Percentiles rank a stretch among this genome's conserved stretches.
phyloP scores from a whole-genome alignment of 305 asterid species.

The Lippia alba region DNA sequence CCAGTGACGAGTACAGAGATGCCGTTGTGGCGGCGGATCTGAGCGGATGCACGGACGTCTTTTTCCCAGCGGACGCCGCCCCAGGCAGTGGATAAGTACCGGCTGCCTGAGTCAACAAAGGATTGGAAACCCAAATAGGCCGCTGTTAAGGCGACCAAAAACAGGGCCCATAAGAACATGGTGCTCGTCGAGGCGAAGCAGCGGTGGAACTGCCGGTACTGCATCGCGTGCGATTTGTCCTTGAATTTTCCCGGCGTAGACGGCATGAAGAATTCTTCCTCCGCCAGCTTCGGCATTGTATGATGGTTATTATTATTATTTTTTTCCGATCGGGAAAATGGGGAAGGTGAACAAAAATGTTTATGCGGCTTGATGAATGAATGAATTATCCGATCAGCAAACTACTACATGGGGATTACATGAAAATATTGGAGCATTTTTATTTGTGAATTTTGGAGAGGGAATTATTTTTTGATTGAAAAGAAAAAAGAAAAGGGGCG shows the following conservation, averaged over 20 bases:
- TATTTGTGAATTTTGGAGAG: background rate
- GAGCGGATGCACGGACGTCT: conserved; percentile 66
- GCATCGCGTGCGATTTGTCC: conserved; percentile 50
- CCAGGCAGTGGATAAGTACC: conserved; percentile 49
- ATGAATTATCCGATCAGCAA: background rate
- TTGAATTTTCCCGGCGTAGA: conserved; percentile 72
- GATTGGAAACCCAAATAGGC: conserved; percentile 57
- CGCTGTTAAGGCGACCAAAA: conserved; percentile 55
- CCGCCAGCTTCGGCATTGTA: conserved; percentile 42
- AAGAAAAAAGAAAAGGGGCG: background rate
- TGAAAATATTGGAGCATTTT: background rate
- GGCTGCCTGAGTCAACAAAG: conserved; percentile 57
- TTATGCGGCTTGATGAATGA: background rate
- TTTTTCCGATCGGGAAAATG: background rate
- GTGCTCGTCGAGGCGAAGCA: conserved; percentile 66
- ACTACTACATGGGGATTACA: too few relatives aligned
- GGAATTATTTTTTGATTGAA: background rate
- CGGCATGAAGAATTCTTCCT: conserved; percentile 53
- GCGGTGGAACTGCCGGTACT: conserved; percentile 50
- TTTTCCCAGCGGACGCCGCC: conserved; percentile 68
- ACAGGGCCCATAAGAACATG: conserved; percentile 61
- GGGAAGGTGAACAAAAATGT: background rate
- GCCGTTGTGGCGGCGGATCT: conserved; percentile 54
- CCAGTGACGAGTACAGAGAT: conserved; percentile 77
- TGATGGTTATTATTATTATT: too few relatives aligned